Percentiles rank a stretch among this genome's conserved stretches.
phyloP scores from a whole-genome alignment of 805 yeast species.

The Metschnikowia cerradonensis region DNA sequence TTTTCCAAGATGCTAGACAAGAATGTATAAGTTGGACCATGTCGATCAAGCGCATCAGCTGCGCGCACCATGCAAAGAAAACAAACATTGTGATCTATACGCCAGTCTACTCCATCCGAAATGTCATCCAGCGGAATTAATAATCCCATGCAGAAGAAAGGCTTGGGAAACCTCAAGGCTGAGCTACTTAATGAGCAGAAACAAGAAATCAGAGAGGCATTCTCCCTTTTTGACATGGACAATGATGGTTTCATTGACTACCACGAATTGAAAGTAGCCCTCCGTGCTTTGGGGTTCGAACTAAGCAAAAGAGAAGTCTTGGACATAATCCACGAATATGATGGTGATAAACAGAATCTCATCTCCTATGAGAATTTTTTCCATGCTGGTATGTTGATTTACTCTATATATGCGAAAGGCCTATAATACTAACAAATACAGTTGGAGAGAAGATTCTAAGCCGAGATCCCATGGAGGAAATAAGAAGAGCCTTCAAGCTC shows the following conservation, averaged over 20 bases:
- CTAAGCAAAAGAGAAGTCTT: conserved; percentile 70
- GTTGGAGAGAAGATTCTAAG: conserved; percentile 80
- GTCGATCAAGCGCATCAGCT: neutral
- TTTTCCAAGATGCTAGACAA: neutral
- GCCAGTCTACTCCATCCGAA: neutral
- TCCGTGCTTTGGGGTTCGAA: conserved; percentile 90
- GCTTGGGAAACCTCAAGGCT: conserved; percentile 45
- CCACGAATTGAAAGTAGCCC: conserved; percentile 90
- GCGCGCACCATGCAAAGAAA: conserved; percentile 2
- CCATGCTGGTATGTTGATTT: conserved; percentile 53
- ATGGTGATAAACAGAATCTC: conserved; percentile 65
- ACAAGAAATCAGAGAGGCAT: conserved; percentile 90
- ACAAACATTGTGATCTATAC: neutral
- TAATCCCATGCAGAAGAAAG: conserved; percentile 16
- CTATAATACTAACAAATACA: conserved; percentile 27
- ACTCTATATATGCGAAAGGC: neutral
- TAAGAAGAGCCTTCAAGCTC: conserved; percentile 79
- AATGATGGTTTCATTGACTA: conserved; percentile 86
- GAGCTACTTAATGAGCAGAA: conserved; percentile 83
- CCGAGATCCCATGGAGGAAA: conserved; percentile 91
- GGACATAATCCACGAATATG: conserved; percentile 75
- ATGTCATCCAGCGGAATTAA: conserved; percentile 10
- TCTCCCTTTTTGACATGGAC: conserved; percentile 86
- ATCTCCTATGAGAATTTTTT: conserved; percentile 81
- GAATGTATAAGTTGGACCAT: neutral